Percentiles rank a stretch among this genome's conserved stretches.
Evolutionary conservation across 2,329 filamentous ascomycete genomes (phyloP).

Genomic region (Fusarium dlaminii): DNA sequence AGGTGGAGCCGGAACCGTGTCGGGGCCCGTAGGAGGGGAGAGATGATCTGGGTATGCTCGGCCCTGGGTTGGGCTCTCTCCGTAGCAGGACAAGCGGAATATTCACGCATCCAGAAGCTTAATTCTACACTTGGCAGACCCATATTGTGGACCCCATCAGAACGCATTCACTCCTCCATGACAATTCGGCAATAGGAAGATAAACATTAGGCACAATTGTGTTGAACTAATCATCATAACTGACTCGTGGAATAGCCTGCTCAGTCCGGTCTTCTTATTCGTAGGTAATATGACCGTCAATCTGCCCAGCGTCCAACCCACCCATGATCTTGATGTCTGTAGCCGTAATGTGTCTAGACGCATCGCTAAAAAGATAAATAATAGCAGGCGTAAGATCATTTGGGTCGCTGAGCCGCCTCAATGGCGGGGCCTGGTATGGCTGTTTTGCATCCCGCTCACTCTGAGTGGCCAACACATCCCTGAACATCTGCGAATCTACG

Average conservation of each 20-base stretch:
- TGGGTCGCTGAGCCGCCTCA: constrained; percentile 50
- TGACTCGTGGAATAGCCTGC: rapidly evolving
- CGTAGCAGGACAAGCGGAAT: neutral
- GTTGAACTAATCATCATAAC: rapidly evolving
- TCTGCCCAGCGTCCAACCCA: constrained; percentile 41
- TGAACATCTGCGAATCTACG: constrained; percentile 49
- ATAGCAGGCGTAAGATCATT: constrained; percentile 49
- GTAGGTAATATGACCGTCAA: neutral
- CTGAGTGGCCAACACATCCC: constrained; percentile 40
- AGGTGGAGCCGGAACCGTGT: neutral
- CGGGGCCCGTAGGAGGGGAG: neutral
- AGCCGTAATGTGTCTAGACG: constrained; percentile 53
- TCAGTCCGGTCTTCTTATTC: neutral
- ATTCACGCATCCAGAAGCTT: neutral
- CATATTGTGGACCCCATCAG: neutral
- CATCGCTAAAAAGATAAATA: constrained; percentile 55
- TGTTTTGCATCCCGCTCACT: constrained; percentile 43
- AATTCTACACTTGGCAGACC: neutral
- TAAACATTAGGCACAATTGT: rapidly evolving
- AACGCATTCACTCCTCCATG: neutral
- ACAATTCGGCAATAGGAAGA: neutral
- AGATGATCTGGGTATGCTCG: neutral
- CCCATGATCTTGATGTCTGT: constrained; percentile 56
- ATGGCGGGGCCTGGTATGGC: constrained; percentile 47
- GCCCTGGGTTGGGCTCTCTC: too few relatives aligned